Conservation (phyloP, 176 grass and related monocot species). For the Calamus simplicifolius region DNA sequence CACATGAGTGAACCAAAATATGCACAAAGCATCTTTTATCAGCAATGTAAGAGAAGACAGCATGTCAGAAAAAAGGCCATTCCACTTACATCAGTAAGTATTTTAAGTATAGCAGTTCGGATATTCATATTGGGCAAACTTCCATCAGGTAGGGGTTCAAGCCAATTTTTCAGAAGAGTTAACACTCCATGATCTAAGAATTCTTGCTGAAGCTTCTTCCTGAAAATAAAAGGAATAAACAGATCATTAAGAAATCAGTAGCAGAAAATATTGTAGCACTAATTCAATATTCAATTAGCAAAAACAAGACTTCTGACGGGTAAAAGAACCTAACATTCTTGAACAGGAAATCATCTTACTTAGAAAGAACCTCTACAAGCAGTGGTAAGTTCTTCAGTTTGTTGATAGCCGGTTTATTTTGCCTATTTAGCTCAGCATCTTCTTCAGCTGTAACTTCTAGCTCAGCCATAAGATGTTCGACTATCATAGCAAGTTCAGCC, state of each 20-base stretch:
- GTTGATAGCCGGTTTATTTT: slow-evolving; percentile 87
- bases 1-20: too few species aligned
- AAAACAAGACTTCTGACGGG: too few species aligned
- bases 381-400: slow-evolving; percentile 92
- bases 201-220: slow-evolving; percentile 97
- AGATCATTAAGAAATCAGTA: too few species aligned
- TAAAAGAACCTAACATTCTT: too few species aligned
- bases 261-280: too few species aligned
- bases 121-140: slow-evolving; percentile 96
- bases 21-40: too few species aligned
- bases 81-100: slow-evolving; percentile 68
- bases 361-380: slow-evolving; percentile 85
- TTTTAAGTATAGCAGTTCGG: slow-evolving; percentile 67
- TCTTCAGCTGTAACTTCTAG: slow-evolving; percentile 87
- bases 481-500: slow-evolving; percentile 80
- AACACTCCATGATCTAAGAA: slow-evolving; percentile 95
- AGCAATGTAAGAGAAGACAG: too few species aligned
- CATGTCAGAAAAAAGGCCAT: slow-evolving; percentile 1
- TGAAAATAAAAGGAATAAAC: slow-evolving; percentile 7
- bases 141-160: slow-evolving; percentile 90
- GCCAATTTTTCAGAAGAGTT: slow-evolving; percentile 88
- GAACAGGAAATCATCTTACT: slow-evolving; percentile 41
- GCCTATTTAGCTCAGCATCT: slow-evolving; percentile 90
- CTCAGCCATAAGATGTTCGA: slow-evolving; percentile 91
- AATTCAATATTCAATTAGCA: too few species aligned